These are phyloP conservation scores for Comarum palustre DNA, from an alignment of 306 rosid genomes.

Conservation along the genomic window DNA sequence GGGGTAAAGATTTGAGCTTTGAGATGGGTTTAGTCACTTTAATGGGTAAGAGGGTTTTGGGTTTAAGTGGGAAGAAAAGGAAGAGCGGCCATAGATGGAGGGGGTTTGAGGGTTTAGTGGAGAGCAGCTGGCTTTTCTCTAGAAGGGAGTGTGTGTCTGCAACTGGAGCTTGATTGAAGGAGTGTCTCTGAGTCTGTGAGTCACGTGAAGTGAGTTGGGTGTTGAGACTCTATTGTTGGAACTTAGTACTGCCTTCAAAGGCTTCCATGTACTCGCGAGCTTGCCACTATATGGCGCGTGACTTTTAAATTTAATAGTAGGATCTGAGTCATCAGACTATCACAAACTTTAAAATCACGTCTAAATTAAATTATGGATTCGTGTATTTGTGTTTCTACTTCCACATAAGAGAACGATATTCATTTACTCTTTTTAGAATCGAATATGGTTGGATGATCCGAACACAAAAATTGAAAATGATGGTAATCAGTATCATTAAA, in stretches of 20 bases:
- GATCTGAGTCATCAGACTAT: too few relatives aligned
- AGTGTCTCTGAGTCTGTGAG: neutral
- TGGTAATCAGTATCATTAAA: too few relatives aligned
- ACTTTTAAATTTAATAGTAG: too few relatives aligned
- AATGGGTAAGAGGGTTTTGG: neutral
- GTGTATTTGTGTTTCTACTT: too few relatives aligned
- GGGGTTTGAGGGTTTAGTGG: neutral
- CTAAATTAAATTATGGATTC: too few relatives aligned
- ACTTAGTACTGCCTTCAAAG: neutral
- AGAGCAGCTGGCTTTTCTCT: neutral
- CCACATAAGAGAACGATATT: too few relatives aligned
- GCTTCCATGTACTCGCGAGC: neutral
- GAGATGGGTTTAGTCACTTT: neutral
- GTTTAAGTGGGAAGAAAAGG: neutral
- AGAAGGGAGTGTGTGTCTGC: neutral
- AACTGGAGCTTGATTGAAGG: slow-evolving; percentile 2
- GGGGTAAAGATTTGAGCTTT: neutral
- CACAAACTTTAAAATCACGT: too few relatives aligned
- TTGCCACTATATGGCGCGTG: neutral
- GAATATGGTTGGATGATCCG: too few relatives aligned
- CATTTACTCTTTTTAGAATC: too few relatives aligned
- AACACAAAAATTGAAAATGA: too few relatives aligned
- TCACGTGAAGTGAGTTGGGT: neutral
- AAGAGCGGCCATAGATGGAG: neutral
- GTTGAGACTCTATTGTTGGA: neutral